Base-by-base conservation (phyloP, 352 stramenopile species). In the Phytophthora pini region DNA sequence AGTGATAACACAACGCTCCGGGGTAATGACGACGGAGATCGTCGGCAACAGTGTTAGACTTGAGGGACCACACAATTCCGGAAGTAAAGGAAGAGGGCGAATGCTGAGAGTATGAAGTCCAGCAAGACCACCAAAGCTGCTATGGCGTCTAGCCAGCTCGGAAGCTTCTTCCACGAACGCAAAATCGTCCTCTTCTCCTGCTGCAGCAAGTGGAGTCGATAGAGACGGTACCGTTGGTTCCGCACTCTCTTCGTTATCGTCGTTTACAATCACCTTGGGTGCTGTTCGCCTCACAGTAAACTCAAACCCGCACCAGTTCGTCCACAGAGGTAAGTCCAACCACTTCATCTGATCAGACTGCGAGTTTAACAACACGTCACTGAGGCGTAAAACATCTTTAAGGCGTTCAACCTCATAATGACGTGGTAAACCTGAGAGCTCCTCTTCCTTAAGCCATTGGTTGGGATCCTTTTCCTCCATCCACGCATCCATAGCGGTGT, bases 401-500 rank as follows among this genome's bases (percentile, higher is more conserved):
- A 94, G 62, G 12, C 87, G 61, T 43, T 84, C 74, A 0, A 89
- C 69, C 66, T 93, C 86, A 43, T 90, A 96, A 45, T 95, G 88
- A 1, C 79, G 74, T 29, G 88, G 88, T 3, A 96, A 72, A 3
- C 79, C 79, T 34, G 77, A 72, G 4, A 94, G 51, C 49, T 94
- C 79, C 7, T 90, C 81, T 55, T 92, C 80, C 43, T 87, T 89
- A 0, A 93, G 70, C 84, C 87, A 93, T 17, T 79, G 76, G 29
- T 94, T 93, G 7, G 88, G 87, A 59, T 96, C 80, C 2, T 72
- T 69, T 58, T 93, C 87, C 60, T 95, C 88, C 9, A 96, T 74
- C 88, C 88, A 96, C 29, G 87, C 80, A 56, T 95, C 87, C 88
- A 96, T 95, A 10, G 85, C 88, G 29, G 85, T 88, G 56, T 90